phyloP scores from a whole-genome alignment of 2,329 filamentous ascomycete species.

The Talaromyces sp. region DNA sequence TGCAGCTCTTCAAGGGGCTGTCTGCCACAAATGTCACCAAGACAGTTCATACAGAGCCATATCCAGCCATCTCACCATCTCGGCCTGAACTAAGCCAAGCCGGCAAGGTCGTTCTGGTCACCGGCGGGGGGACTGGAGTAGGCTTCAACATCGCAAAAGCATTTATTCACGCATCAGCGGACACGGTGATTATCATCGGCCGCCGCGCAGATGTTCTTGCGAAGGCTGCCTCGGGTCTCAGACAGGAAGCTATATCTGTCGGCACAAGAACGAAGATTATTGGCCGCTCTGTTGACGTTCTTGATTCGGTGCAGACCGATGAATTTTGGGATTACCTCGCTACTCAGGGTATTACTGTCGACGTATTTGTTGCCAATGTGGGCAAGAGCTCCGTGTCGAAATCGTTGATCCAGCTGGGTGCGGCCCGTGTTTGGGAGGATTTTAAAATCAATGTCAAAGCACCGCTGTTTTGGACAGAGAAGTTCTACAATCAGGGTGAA shows the following conservation, averaged over 20 bases:
- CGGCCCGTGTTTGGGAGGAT: not conserved
- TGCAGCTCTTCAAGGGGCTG: not conserved
- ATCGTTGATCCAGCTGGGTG: slow-evolving; percentile 6
- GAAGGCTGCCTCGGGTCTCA: slow-evolving; percentile 22
- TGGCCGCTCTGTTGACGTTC: not conserved
- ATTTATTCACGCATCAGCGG: slow-evolving; percentile 47
- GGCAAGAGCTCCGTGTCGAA: slow-evolving; percentile 20
- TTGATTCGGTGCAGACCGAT: not conserved
- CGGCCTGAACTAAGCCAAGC: slow-evolving; percentile 40
- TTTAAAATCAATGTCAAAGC: slow-evolving; percentile 9
- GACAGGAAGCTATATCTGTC: not conserved
- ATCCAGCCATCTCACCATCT: slow-evolving; percentile 37
- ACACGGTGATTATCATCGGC: slow-evolving; percentile 45
- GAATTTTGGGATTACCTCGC: not conserved
- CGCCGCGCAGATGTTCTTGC: slow-evolving; percentile 39
- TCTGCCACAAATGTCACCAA: slow-evolving; percentile 6
- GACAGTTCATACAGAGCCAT: slow-evolving; percentile 13
- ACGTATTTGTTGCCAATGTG: slow-evolving; percentile 44
- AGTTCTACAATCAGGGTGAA: not conserved
- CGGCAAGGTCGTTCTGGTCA: slow-evolving; percentile 43
- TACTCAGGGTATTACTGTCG: slow-evolving; percentile 24
- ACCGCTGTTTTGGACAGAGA: not conserved
- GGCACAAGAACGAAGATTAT: not conserved
- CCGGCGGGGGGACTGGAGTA: slow-evolving; percentile 48
- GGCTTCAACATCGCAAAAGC: slow-evolving; percentile 41